phyloP scores from a whole-genome alignment of 495 filamentous ascomycete species.

The Xylaria flabelliformis region DNA sequence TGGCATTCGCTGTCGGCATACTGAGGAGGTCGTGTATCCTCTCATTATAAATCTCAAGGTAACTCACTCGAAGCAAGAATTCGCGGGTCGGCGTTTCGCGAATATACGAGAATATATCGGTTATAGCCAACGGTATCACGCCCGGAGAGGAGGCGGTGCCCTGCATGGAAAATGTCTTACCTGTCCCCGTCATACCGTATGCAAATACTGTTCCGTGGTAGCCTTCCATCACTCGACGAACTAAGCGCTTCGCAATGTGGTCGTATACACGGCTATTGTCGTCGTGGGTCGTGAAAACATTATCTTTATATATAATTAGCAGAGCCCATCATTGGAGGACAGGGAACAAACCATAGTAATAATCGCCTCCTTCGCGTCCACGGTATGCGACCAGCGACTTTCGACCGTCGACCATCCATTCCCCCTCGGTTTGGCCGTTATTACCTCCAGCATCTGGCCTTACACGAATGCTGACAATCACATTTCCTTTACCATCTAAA shows the following conservation, averaged over 20 bases:
- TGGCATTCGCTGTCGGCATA: conserved; percentile 61
- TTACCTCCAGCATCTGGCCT: conserved; percentile 76
- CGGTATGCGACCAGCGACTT: conserved; percentile 79
- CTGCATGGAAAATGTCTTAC: conserved; percentile 99
- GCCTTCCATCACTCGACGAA: conserved; percentile 97
- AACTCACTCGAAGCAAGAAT: conserved; percentile 95
- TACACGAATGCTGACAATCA: conserved; percentile 93
- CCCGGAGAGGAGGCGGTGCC: conserved; percentile 96
- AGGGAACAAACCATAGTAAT: conserved; percentile 78
- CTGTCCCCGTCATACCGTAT: conserved; percentile 98
- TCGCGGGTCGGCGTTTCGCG: conserved; percentile 94
- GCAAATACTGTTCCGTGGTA: conserved; percentile 99
- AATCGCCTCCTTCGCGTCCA: conserved; percentile 90
- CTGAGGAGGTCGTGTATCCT: conserved; percentile 93
- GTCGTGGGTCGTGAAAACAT: conserved; percentile 91
- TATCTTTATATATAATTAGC: conserved; percentile 65
- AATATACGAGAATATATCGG: conserved; percentile 98
- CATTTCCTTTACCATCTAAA: conserved; percentile 85
- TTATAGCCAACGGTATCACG: conserved; percentile 96
- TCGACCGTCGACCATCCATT: conserved; percentile 92
- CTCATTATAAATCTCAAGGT: conserved; percentile 98
- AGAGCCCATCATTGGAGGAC: background rate
- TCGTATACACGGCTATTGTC: conserved; percentile 96
- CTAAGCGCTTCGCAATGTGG: conserved; percentile 87
- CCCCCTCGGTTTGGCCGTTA: conserved; percentile 64